Percentiles rank a stretch among this genome's conserved stretches.
phyloP scores from a whole-genome alignment of 2,329 filamentous ascomycete species.

The Podosphaera leucotricha region DNA sequence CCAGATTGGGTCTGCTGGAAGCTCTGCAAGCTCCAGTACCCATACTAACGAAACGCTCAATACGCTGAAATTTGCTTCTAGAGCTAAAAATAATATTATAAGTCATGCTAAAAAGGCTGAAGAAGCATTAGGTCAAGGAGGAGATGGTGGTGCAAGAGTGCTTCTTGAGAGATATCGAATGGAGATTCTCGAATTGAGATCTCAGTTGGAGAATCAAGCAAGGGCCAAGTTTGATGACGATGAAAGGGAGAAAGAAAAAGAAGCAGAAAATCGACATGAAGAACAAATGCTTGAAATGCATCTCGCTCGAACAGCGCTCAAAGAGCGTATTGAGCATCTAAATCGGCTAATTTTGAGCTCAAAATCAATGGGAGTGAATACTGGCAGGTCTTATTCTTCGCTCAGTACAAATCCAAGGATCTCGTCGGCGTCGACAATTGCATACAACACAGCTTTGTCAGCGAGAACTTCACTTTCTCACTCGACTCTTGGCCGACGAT shows the following conservation, averaged over 20 bases:
- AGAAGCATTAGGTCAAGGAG: constrained; percentile 56
- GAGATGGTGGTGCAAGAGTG: constrained; percentile 69
- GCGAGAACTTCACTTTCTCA: constrained; percentile 47
- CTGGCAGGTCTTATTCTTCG: constrained; percentile 44
- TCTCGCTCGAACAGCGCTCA: constrained; percentile 77
- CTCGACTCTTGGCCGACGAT: constrained; percentile 23
- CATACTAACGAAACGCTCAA: constrained; percentile 81
- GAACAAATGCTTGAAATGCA: constrained; percentile 99
- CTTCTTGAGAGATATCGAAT: constrained; percentile 80
- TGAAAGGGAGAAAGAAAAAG: constrained; percentile 50
- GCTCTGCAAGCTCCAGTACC: constrained; percentile 42
- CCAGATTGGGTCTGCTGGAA: constrained; percentile 59
- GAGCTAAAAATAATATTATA: constrained; percentile 94
- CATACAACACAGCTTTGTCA: constrained; percentile 28
- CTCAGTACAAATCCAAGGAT: constrained; percentile 39
- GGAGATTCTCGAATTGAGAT: constrained; percentile 65
- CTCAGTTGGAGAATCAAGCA: constrained; percentile 63
- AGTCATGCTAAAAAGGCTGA: constrained; percentile 90
- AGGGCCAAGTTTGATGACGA: constrained; percentile 44
- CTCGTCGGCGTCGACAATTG: constrained; percentile 19
- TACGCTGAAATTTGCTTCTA: constrained; percentile 86
- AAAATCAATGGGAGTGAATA: constrained; percentile 85
- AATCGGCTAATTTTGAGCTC: constrained; percentile 89
- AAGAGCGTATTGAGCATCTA: constrained; percentile 90
- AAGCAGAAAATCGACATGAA: constrained; percentile 69